Percentiles rank a stretch among this genome's conserved stretches.
Evolutionary conservation across 2,329 filamentous ascomycete species (phyloP).

Genomic region (Diaporthe citri): DNA sequence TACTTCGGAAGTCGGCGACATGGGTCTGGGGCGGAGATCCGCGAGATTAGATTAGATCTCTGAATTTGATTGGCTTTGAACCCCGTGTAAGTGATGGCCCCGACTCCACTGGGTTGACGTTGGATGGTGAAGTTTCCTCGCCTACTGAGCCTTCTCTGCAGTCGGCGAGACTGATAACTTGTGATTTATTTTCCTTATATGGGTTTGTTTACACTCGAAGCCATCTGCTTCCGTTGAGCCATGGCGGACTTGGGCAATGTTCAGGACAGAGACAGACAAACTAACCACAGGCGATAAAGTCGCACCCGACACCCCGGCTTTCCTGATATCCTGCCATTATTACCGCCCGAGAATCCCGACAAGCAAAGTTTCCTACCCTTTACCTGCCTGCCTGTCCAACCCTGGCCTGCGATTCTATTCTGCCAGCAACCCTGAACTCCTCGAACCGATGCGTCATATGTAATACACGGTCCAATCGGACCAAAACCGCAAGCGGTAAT

Average conservation of each 20-base stretch:
- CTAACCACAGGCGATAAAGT: not conserved
- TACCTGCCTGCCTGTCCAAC: not conserved
- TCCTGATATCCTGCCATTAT: not conserved
- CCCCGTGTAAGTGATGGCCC: constrained; percentile 17
- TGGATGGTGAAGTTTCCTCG: not conserved
- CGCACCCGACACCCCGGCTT: not conserved
- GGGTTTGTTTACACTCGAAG: not conserved
- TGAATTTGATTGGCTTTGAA: not conserved
- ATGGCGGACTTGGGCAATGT: not conserved
- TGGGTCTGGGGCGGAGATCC: constrained; percentile 11
- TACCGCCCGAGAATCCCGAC: not conserved
- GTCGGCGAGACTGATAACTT: not conserved
- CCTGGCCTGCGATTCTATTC: constrained; percentile 24
- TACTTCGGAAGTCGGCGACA: constrained; percentile 19
- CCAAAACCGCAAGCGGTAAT: constrained; percentile 28
- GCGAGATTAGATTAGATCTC: constrained; percentile 41
- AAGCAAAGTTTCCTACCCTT: constrained; percentile 3
- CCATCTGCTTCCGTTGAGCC: not conserved
- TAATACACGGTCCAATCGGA: constrained; percentile 34
- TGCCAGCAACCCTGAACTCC: constrained; percentile 36
- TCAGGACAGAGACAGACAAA: constrained; percentile 4
- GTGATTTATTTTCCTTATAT: not conserved
- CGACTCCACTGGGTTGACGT: not conserved
- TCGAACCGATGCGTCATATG: constrained; percentile 35
- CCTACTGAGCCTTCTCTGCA: not conserved